These are phyloP conservation scores for Capsicum rhomboideum DNA, from an alignment of 257 asterid species.

Conservation along the genomic window DNA sequence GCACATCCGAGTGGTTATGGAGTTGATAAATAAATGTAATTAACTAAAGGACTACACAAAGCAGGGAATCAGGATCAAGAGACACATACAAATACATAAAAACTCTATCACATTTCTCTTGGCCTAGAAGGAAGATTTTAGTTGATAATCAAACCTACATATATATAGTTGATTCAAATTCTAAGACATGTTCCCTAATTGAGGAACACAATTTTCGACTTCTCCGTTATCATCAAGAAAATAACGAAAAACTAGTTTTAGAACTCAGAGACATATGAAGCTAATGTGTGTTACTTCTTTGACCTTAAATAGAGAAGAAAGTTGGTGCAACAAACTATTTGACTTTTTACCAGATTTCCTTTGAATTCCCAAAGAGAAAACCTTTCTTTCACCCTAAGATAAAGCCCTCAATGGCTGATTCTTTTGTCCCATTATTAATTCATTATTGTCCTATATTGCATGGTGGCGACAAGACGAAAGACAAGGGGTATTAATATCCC, in stretches of 20 bases:
- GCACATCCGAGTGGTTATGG: not conserved
- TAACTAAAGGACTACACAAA: not conserved
- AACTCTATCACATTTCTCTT: not conserved
- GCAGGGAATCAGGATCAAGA: not conserved
- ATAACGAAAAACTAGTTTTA: not conserved
- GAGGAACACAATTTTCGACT: not conserved
- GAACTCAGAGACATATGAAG: not conserved
- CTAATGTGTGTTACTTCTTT: constrained; percentile 2
- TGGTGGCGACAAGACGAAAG: not conserved
- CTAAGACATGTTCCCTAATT: not conserved
- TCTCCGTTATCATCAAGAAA: not conserved
- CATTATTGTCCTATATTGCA: not conserved
- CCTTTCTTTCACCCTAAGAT: constrained; percentile 3
- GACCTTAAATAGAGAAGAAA: constrained; percentile 33
- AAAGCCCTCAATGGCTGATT: not conserved
- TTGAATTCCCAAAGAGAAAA: not conserved
- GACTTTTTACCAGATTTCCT: constrained; percentile 1
- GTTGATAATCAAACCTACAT: not conserved
- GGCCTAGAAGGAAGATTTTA: not conserved
- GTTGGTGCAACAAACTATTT: constrained; percentile 69
- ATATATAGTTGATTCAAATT: not conserved
- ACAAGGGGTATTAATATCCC: not conserved
- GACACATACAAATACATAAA: not conserved
- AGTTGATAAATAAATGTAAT: not conserved
- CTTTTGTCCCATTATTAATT: not conserved